Conservation (phyloP, 306 rosid species). For the Quercus alba region DNA sequence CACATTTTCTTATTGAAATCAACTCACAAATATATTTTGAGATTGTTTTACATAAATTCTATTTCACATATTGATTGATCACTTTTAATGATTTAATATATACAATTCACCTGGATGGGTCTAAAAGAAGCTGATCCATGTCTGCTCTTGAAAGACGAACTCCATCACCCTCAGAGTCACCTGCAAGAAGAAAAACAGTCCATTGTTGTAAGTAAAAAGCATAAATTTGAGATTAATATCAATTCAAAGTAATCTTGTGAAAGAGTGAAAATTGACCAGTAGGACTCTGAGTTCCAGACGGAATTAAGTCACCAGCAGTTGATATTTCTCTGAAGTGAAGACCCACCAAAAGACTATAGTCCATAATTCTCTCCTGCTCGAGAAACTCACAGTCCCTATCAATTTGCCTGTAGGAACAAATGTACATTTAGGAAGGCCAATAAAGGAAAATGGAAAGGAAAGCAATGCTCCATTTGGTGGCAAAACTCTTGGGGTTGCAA, state of each 20-base stretch:
- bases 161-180: conserved; percentile 43
- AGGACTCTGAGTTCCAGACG: conserved; percentile 46
- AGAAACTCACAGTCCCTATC: conserved; percentile 89
- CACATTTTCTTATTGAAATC: neutral
- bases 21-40: neutral
- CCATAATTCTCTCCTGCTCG: conserved; percentile 93
- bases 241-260: neutral
- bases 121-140: conserved; percentile 58
- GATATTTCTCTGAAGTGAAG: conserved; percentile 79
- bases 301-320: conserved; percentile 56
- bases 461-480: conserved; percentile 7
- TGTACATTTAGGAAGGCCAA: neutral
- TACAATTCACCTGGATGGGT: conserved; percentile 64
- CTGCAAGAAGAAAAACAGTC: conserved; percentile 26
- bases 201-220: neutral
- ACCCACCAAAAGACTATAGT: conserved; percentile 83
- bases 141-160: conserved; percentile 43
- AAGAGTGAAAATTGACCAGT: conserved; percentile 37
- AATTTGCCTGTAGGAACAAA: conserved; percentile 53
- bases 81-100: conserved; percentile 1
- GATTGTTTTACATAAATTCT: neutral
- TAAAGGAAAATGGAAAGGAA: neutral
- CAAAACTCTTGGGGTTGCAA: neutral
- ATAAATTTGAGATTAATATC: neutral
- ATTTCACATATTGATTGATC: neutral